These are phyloP conservation scores for Allium cepa DNA, from an alignment of 106 monocot genomes.

Conservation along the genomic window DNA sequence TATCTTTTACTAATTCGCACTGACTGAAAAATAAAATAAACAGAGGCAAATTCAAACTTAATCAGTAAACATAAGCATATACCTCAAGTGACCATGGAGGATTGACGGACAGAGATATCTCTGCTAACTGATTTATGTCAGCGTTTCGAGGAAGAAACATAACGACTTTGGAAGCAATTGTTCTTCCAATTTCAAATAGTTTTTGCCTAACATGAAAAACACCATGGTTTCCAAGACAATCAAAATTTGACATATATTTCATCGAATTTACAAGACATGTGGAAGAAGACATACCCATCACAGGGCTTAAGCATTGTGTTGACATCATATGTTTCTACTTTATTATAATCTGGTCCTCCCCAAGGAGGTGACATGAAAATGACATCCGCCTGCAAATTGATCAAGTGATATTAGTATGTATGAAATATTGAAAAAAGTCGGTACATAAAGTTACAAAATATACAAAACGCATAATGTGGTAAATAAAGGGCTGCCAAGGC, in stretches of 20 bases:
- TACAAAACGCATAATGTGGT: no score
- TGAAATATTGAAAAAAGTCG: no score
- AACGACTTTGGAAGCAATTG: constrained; percentile 69
- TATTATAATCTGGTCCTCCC: constrained; percentile 93
- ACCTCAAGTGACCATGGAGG: constrained; percentile 94
- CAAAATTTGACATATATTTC: no score
- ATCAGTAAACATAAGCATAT: constrained; percentile 6
- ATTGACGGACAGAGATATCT: constrained; percentile 42
- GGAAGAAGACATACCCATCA: constrained; percentile 51
- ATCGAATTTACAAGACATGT: not conserved
- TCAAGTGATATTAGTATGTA: no score
- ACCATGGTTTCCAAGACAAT: no score
- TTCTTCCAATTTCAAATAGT: constrained; percentile 63
- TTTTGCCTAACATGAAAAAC: constrained; percentile 27
- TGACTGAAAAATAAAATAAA: not conserved
- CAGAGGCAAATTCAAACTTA: not conserved
- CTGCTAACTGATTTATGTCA: constrained; percentile 70
- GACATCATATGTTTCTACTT: constrained; percentile 59
- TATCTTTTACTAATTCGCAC: no score
- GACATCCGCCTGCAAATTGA: constrained; percentile 46
- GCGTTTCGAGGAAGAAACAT: constrained; percentile 95
- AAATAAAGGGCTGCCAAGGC: no score
- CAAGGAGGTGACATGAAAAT: constrained; percentile 93
- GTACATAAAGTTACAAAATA: no score
- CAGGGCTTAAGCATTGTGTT: constrained; percentile 72